phyloP scores from a whole-genome alignment of 1,284 basidiomycete genomes.

The Marasmius tenuissimus region DNA sequence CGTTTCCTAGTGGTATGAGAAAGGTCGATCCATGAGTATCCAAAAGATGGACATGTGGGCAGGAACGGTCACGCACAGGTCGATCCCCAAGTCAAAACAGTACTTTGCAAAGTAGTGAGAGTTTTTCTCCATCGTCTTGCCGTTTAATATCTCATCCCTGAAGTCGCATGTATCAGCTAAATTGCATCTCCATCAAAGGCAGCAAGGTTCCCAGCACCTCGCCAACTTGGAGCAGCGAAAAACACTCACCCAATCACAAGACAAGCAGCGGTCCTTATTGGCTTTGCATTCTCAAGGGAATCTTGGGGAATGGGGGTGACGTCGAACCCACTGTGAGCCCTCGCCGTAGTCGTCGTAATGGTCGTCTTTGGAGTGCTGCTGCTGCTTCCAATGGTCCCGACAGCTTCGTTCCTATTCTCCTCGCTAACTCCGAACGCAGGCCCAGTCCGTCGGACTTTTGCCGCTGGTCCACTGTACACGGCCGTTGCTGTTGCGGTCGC shows the following conservation, averaged over 20 bases:
- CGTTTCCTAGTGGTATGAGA: conserved; percentile 58
- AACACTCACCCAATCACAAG: conserved; percentile 13
- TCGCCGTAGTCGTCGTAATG: background rate
- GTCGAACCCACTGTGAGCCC: conserved; percentile 6
- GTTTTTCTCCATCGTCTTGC: conserved; percentile 88
- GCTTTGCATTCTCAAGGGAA: conserved; percentile 4
- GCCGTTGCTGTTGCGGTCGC: background rate
- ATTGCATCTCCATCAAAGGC: background rate
- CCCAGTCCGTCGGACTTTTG: background rate
- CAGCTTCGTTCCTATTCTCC: background rate
- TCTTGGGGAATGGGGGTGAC: conserved; percentile 8
- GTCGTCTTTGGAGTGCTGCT: background rate
- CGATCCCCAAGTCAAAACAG: conserved; percentile 86
- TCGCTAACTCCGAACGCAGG: background rate
- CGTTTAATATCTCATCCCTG: conserved; percentile 84
- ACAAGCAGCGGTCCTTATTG: conserved; percentile 13
- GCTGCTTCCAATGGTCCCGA: background rate
- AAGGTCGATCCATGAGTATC: conserved; percentile 17
- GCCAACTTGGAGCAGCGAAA: background rate
- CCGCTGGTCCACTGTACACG: background rate
- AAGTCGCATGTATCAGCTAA: background rate
- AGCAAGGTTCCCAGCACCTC: background rate
- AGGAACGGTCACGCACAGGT: conserved; percentile 58
- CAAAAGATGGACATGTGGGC: conserved; percentile 4
- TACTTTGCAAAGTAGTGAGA: conserved; percentile 83